Conservation (phyloP, 2,329 filamentous ascomycete species). For the Botrytis fragariae region DNA sequence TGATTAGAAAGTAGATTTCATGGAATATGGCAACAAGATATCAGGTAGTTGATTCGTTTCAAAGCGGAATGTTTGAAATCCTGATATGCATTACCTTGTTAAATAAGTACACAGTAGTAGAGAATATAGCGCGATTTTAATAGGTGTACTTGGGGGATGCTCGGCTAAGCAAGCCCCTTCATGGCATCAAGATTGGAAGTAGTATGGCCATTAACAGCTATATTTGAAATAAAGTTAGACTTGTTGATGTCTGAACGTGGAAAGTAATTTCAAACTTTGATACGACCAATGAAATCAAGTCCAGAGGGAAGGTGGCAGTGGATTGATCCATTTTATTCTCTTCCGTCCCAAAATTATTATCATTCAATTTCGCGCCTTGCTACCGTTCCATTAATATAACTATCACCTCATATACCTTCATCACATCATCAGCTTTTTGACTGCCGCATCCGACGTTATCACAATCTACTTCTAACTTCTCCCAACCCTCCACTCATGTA, state of each 20-base stretch:
- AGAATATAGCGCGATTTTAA: neutral
- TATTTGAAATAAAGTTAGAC: too few relatives aligned
- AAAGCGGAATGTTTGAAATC: neutral
- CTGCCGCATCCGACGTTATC: slow-evolving; percentile 13
- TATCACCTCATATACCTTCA: neutral
- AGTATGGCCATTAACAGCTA: neutral
- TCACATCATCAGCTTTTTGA: neutral
- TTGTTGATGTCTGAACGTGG: neutral
- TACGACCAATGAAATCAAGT: neutral
- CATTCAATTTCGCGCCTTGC: neutral
- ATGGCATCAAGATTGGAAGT: neutral
- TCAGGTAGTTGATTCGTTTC: too few relatives aligned
- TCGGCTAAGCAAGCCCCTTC: slow-evolving; percentile 2
- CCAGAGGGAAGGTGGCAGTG: neutral
- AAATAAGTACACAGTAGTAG: neutral
- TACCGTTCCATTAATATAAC: neutral
- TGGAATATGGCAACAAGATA: neutral
- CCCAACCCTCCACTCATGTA: slow-evolving; percentile 37
- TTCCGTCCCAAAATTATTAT: neutral
- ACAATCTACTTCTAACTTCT: slow-evolving; percentile 30
- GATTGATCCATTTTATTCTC: neutral
- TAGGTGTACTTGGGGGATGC: neutral
- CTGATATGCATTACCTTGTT: neutral
- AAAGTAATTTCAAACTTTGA: neutral
- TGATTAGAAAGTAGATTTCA: neutral